Base-by-base conservation (phyloP, 2,329 filamentous ascomycete species). In the Aspergillus amoenus region DNA sequence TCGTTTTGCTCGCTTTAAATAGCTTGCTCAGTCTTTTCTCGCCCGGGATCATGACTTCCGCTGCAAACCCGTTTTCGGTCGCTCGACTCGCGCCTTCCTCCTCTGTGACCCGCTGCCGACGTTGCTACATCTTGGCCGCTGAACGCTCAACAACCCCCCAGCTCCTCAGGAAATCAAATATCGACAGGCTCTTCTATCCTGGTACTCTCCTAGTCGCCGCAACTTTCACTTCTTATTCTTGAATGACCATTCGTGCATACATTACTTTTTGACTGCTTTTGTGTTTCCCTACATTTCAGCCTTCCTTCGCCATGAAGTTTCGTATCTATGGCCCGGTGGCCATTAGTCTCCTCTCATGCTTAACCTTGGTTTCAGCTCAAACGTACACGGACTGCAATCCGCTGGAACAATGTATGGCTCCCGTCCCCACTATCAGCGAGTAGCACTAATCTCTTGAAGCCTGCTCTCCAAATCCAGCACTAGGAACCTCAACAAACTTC, bases 401-500 rank as follows among this genome's bases (percentile, higher is more conserved):
- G 8, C 61, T 72, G 37, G 48, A 74, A 50, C 67, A 72, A 55
- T 64, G 76, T 78, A 67, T 62, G 73, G 12, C 32, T 5, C 24
- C 32, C 43, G 37, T 27, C 13, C 7, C 7, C 24, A 13, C 27
- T 1, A 12, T 9, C n/a, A 4, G 17, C 24, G 13, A 42, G 21
- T 27, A 24, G 21, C 51, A 51, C 64, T 61, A 12, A 64, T 39
- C 27, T 46, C 52, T 22, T 30, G 62, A 67, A 78, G 81, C 78
- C 58, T 97, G 93, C 68, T 84, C 89, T 5, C 73, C 90, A 52
- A 81, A 97, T 71, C 85, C 90, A 7, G 93, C 92, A 0, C 84
- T 97, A 4, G 92, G 91, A 56, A 90, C 86, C 79, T 84, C 89
- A n/a, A 87, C 93, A 66, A 82, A 85, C 61, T 87, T 94, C 75